Evolutionary conservation across 2,329 filamentous ascomycete species (phyloP).

Genomic region (Xylariaceae sp.): DNA sequence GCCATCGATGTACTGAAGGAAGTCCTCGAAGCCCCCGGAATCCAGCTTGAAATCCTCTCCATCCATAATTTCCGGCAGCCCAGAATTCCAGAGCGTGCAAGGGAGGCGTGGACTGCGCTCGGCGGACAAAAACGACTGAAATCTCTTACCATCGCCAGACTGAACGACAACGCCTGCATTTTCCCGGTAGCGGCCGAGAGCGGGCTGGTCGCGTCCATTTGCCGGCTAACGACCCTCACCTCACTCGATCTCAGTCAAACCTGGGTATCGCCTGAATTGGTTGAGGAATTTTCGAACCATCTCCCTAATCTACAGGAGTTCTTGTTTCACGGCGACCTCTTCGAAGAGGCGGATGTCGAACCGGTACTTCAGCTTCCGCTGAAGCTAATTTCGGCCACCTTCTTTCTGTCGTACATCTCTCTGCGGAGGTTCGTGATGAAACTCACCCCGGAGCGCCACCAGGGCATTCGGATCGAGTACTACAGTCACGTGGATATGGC

Average conservation of each 20-base stretch:
- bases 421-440: too few species aligned
- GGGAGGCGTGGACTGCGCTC: constrained; percentile 24
- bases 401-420: too few species aligned
- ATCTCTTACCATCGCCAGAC: constrained; percentile 24
- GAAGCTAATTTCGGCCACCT: too few species aligned
- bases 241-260: constrained; percentile 48
- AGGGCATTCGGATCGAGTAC: too few species aligned
- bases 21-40: constrained; percentile 23
- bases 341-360: constrained; percentile 31
- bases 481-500: too few species aligned
- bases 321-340: constrained; percentile 49
- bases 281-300: constrained; percentile 41
- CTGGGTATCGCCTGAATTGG: constrained; percentile 44
- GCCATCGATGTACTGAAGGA: constrained; percentile 30
- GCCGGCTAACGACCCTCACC: constrained; percentile 45
- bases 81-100: constrained; percentile 10
- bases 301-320: constrained; percentile 50
- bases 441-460: too few species aligned
- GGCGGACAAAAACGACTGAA: constrained; percentile 23
- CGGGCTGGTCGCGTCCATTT: constrained; percentile 38
- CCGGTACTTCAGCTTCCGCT: too few species aligned
- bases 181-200: constrained; percentile 36
- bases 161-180: constrained; percentile 41
- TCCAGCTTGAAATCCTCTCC: constrained; percentile 23
- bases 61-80: constrained; percentile 19